phyloP scores from a whole-genome alignment of 1,139 yeast genomes.

The Komagataea norvegica region DNA sequence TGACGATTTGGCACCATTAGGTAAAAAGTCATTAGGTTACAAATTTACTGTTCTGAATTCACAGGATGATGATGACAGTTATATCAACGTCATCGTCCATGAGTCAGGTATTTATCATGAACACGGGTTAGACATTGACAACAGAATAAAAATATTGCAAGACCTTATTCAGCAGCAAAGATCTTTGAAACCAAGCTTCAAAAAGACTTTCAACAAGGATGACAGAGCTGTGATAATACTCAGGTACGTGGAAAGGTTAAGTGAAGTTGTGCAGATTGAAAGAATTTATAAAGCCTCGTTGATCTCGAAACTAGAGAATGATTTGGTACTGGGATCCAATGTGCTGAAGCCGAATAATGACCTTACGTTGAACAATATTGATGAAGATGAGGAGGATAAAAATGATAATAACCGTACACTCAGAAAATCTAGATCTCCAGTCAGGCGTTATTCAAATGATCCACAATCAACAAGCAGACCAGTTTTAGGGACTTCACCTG shows the following conservation, averaged over 20 bases:
- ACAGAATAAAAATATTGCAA: conserved; percentile 33
- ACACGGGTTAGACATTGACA: conserved; percentile 37
- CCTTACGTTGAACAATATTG: conserved; percentile 4
- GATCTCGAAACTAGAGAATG: conserved; percentile 24
- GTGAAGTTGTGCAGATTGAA: conserved; percentile 58
- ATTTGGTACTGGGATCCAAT: not conserved
- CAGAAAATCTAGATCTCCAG: conserved; percentile 17
- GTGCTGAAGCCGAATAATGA: not conserved
- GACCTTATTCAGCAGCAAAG: conserved; percentile 30
- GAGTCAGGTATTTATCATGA: conserved; percentile 48
- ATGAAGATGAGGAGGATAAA: conserved; percentile 8
- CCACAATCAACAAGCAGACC: not conserved
- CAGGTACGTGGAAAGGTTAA: conserved; percentile 44
- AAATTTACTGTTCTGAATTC: conserved; percentile 43
- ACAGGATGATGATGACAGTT: conserved; percentile 39
- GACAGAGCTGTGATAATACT: conserved; percentile 44
- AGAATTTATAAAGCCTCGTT: conserved; percentile 47
- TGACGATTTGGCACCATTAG: conserved; percentile 23
- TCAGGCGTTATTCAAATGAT: conserved; percentile 6
- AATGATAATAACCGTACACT: not conserved
- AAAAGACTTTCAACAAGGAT: conserved; percentile 31
- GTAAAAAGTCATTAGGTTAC: conserved; percentile 29
- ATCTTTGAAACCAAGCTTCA: conserved; percentile 19
- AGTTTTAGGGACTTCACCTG: not conserved
- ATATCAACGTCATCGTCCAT: conserved; percentile 35